Evolutionary conservation across 768 basidiomycete species (phyloP).

Genomic region (Asterophora lycoperdoides): DNA sequence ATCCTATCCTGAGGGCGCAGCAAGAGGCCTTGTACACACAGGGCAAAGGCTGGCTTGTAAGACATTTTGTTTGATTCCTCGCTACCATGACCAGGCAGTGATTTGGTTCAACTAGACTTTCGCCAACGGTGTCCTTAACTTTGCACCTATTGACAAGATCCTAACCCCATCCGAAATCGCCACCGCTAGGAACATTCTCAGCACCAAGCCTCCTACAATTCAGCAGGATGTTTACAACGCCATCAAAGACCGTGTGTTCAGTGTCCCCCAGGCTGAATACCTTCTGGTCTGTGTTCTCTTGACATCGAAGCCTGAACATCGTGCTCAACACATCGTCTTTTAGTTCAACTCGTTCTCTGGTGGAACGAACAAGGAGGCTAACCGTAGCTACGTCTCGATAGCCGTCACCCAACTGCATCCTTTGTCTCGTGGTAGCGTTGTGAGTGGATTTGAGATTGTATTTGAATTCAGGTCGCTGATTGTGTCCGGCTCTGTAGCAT

Average conservation of each 20-base stretch:
- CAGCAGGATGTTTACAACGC: conserved; percentile 24
- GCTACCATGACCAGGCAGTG: neutral
- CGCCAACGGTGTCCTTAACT: conserved; percentile 24
- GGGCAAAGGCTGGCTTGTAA: conserved; percentile 27
- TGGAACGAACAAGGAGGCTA: conserved; percentile 22
- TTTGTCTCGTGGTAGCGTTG: conserved; percentile 41
- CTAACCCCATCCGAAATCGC: conserved; percentile 21
- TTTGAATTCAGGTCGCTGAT: neutral
- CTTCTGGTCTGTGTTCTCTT: conserved; percentile 19
- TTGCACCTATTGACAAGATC: conserved; percentile 24
- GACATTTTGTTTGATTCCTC: conserved; percentile 3
- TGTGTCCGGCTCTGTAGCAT: neutral
- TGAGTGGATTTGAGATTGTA: conserved; percentile 8
- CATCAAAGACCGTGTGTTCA: conserved; percentile 24
- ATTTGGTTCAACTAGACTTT: conserved; percentile 22
- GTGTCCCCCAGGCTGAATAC: conserved; percentile 27
- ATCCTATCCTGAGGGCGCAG: conserved; percentile 24
- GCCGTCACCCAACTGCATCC: conserved; percentile 37
- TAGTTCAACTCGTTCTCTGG: conserved; percentile 32
- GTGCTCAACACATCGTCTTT: neutral
- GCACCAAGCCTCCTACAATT: conserved; percentile 25
- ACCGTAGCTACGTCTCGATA: conserved; percentile 33
- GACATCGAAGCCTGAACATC: neutral
- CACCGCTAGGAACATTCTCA: conserved; percentile 20
- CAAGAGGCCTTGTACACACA: conserved; percentile 25